These are phyloP conservation scores for Wickerhamiella dianesei DNA, from an alignment of 805 yeast species.

Conservation along the genomic window DNA sequence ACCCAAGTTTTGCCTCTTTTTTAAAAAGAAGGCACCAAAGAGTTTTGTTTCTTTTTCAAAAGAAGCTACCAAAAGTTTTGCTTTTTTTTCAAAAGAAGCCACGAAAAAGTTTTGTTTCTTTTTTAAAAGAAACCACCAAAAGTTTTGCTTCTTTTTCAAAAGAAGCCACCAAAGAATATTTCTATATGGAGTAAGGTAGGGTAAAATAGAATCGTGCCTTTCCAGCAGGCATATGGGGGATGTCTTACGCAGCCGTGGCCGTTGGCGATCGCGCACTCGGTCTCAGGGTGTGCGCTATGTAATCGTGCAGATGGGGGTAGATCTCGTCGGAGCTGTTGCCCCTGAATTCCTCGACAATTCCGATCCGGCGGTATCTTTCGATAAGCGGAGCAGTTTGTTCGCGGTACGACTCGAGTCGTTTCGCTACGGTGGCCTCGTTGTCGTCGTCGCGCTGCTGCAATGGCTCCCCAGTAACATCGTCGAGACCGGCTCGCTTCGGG, in stretches of 20 bases:
- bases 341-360: conserved; percentile 40
- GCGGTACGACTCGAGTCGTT: conserved; percentile 51
- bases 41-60: too few relatives aligned
- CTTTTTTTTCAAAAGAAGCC: too few relatives aligned
- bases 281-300: neutral
- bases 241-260: neutral
- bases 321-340: conserved; percentile 80
- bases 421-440: conserved; percentile 55
- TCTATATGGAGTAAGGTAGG: too few relatives aligned
- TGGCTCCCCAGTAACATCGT: conserved; percentile 84
- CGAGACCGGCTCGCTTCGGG: conserved; percentile 67
- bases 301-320: conserved; percentile 40
- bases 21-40: too few relatives aligned
- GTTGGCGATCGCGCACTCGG: neutral
- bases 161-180: too few relatives aligned
- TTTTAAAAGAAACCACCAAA: too few relatives aligned
- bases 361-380: conserved; percentile 40
- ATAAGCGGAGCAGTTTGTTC: conserved; percentile 49
- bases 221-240: too few relatives aligned
- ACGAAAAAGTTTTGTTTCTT: too few relatives aligned
- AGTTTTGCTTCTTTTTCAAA: too few relatives aligned
- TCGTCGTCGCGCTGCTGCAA: conserved; percentile 72
- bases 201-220: too few relatives aligned
- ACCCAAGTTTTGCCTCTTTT: too few relatives aligned
- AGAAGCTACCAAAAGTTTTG: too few relatives aligned